Evolutionary conservation across 2,329 filamentous ascomycete genomes (phyloP), one percentile per base, ranked within the genome.

Genomic region (Camillea tinctor): DNA sequence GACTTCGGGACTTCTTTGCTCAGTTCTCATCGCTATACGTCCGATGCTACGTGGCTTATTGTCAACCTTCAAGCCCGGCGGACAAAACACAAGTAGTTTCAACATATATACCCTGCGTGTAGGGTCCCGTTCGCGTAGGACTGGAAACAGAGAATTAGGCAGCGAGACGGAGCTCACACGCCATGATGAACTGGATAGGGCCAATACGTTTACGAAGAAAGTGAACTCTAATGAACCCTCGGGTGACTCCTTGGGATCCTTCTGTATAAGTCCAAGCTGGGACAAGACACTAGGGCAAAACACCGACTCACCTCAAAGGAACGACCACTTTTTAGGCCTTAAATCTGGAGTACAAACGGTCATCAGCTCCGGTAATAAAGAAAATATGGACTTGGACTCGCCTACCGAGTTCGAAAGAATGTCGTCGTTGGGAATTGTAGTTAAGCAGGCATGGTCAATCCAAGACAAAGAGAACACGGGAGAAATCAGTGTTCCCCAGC

Each of bases 401-500:
- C 26, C 60, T 3, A 55, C 63, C 24, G 30, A 48, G 26, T 17
- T 55, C 53, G 53, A n/a, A 21, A 19, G 20, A 44, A 17, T 40
- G 19, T 23, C 51, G 11, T 9, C n/a, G 23, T 19, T 9, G 9
- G 66, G 64, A 13, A 68, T 68, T 50, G 50, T 65, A 52, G 66
- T 68, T n/a, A 66, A 66, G 57, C 63, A 64, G 36, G 64, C 64
- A 15, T 68, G 66, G 66, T 64, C 66, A 7, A 61, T 68, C 24
- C 60, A 58, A 4, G 60, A 64, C 21, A 65, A 60, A 40, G 64
- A 64, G 19, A 44, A 11, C 11, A 2, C 36, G 13, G 36, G 17
- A 17, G 36, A 44, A 11, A 44, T n/a, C 6, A 44, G 36, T 44
- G 36, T 3, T n/a, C 36, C 17, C 2, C 36, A 17, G 4, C 36